Evolutionary conservation across 176 grass and related monocot species (phyloP), one percentile per base, ranked within the genome.

Genomic region (Oryza nivara): DNA sequence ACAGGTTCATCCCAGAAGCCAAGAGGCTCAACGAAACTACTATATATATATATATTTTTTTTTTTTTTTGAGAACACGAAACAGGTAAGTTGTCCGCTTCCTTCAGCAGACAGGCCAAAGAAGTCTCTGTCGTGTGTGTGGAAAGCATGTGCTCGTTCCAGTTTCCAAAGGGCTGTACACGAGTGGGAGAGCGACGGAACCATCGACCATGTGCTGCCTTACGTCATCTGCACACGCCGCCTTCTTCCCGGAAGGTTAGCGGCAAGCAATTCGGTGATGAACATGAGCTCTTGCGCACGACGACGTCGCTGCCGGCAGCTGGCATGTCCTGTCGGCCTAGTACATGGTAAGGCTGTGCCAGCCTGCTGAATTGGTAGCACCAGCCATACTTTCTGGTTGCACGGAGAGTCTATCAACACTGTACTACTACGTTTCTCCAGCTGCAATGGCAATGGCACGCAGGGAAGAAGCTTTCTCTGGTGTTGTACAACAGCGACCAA

Each of bases 151-250:
- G 58, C 20, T 63, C 1, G 9, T 70, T 40, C 38, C 69, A 72
- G 40, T 44, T 43, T 44, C 19, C 38, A 13, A 43, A 70, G 68
- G 68, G 38, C 9, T 43, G 22, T 30, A 12, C 48, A 22, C n/a
- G 22, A 74, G 14, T 11, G 47, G 14, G 28, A 9, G 71, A 14
- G 73, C 4, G 65, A 76, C 14, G 20, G 43, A 15, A 51, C 86
- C 74, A 23, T 72, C 28, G 4, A 30, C 86, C 80, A 32, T 72
- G 41, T 71, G 74, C 68, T 28, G 30, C 38, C 58, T 63, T 63
- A 22, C 3, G 56, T 60, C 56, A 20, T 20, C 58, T n/a, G 58
- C 58, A 63, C 58, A 63, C 58, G 52, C 19, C 19, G 6, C 9
- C 58, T 63, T 0, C 20, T 23, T 63, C 54, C 54, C 7, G 19